A percentile compares a stretch with the other conserved stretches of the same genome.
Conservation (phyloP, 257 asterid genomes). For the Gardenia jasminoides region DNA sequence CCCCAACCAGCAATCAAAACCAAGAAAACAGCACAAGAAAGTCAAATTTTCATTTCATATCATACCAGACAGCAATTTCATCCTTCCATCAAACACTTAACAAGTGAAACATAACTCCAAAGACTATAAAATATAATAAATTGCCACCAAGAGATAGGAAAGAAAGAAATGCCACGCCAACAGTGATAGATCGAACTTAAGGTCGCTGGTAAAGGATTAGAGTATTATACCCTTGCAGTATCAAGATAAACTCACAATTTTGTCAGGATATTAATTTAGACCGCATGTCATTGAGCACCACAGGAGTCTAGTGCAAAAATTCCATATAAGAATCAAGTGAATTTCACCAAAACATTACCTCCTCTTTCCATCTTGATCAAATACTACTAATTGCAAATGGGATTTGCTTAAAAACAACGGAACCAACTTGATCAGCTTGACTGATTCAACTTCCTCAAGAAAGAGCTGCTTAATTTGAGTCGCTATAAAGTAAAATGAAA, state of each 20-base stretch:
- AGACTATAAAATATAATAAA: not conserved
- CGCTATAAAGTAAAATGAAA: not conserved
- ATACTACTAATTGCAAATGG: not conserved
- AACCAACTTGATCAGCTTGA: not conserved
- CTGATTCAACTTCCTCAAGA: not conserved
- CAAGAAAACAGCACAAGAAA: not conserved
- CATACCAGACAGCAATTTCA: not conserved
- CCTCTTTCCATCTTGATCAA: conserved; percentile 3
- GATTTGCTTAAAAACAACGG: not conserved
- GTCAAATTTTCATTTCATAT: conserved; percentile 2
- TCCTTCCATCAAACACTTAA: not conserved
- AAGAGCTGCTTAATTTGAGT: not conserved
- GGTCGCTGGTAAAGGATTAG: not conserved
- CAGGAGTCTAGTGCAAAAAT: not conserved
- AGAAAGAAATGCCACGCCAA: not conserved
- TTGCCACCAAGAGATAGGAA: not conserved
- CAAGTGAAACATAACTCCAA: not conserved
- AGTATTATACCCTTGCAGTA: not conserved
- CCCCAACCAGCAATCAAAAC: not conserved
- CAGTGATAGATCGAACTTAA: not conserved
- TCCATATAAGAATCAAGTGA: not conserved
- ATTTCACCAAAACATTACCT: not conserved
- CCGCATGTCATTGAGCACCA: not conserved
- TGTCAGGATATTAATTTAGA: not conserved
- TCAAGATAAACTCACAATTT: not conserved